Base-by-base conservation (phyloP, 352 stramenopile species). In the Phytophthora tentaculata region DNA sequence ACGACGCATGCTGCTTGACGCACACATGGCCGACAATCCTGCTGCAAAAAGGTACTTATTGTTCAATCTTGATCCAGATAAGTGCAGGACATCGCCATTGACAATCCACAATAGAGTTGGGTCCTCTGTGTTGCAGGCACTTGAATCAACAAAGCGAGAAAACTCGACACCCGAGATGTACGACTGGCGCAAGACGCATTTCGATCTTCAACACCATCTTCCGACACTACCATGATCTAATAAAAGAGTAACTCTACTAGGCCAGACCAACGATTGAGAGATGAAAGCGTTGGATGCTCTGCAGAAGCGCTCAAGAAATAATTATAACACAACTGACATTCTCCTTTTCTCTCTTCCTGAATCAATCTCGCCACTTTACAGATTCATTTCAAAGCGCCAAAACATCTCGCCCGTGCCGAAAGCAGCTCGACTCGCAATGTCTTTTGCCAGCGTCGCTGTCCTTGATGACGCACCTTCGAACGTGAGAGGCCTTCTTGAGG, bases 1-100 rank as follows among this genome's bases (percentile, higher is more conserved):
- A 9, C 73, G 88, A 5, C 81, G 84, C 3, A 93, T 95, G 86
- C 73, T 93, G 9, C 67, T 95, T n/a, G 89, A 92, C 41, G 86
- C 86, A 0, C 86, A 95, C 77, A 95, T 95, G 86, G 79, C 84
- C 10, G 83, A 85, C 12, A 86, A 92, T 52, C 60, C 80, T 0
- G 67, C 77, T 2, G 67, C 81, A 14, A 76, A 86, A 57, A 75
- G 76, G 45, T 71, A n/a, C n/a, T n/a, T n/a, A 80, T 5, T 67
- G 66, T 49, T 41, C 12, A 9, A 8, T 22, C 14, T 43, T 19
- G 14, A n/a, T 43, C 35, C 7, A 39, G 35, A 43, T 43, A 14
- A 19, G 28, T 4, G 9, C 20, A 41, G 17, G 3, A 47, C 16
- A 16, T n/a, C 35, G 7, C 32, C 14, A 39, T 55, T 64, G 44